Conservation (phyloP, 78 protist genomes). For the Tieghemostelium lacteum region DNA sequence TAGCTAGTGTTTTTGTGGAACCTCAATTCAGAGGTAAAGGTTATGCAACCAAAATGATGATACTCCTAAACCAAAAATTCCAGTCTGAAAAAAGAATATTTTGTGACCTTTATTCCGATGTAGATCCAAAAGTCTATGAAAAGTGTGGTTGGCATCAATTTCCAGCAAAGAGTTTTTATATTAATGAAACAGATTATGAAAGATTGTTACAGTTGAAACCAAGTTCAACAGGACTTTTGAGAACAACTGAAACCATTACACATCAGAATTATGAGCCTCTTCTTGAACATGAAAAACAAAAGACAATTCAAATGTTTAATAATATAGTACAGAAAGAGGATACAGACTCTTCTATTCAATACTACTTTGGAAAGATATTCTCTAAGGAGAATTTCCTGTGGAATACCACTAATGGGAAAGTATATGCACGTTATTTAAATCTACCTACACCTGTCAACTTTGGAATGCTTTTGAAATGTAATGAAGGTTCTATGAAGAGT, state of each 20-base stretch:
- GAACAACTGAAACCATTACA: no score
- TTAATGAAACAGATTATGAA: background rate
- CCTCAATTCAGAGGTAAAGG: slow-evolving; percentile 34
- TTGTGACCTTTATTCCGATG: slow-evolving; percentile 45
- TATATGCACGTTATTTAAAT: background rate
- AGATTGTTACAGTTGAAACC: background rate
- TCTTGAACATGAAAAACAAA: background rate
- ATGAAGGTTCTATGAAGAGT: background rate
- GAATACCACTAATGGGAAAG: slow-evolving; percentile 10
- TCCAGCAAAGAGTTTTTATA: background rate
- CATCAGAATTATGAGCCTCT: background rate
- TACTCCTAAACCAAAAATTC: background rate
- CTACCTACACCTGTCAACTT: background rate
- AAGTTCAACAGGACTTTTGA: background rate
- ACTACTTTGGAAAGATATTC: slow-evolving; percentile 5
- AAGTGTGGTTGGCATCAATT: slow-evolving; percentile 65
- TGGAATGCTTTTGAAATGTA: background rate
- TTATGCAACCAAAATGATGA: slow-evolving; percentile 31
- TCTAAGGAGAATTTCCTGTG: slow-evolving; percentile 2
- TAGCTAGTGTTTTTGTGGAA: slow-evolving; percentile 60
- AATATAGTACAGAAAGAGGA: background rate
- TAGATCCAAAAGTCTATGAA: slow-evolving; percentile 51
- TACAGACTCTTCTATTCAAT: background rate
- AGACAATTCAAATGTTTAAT: background rate
- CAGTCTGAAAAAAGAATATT: slow-evolving; percentile 17